Evolutionary conservation across 768 basidiomycete genomes (phyloP), one percentile per base, ranked within the genome.

Genomic region (Leccinum barrowsii): DNA sequence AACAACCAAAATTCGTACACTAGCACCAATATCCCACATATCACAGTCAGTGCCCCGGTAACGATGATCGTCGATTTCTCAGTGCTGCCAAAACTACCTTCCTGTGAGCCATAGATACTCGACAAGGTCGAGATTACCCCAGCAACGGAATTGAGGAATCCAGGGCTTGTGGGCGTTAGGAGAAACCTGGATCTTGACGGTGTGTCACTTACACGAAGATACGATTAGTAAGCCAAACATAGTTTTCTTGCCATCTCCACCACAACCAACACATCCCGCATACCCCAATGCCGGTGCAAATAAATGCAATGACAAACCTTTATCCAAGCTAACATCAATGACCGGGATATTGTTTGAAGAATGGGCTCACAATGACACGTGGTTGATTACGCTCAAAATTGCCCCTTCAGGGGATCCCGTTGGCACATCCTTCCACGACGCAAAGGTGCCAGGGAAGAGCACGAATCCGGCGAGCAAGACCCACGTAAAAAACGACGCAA

Each of bases 401-500:
- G 65, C 52, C 22, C 68, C 68, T 49, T 71, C 70, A 6, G 78
- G 60, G 10, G 72, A 73, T 54, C 68, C 58, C 64, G 69, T 13
- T 50, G 64, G 60, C 26, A 47, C 40, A 12, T 61, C 17, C 17
- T 63, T 37, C 70, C 79, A 74, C 54, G 78, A 83, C 10, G 78
- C 75, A 67, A 86, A 86, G 7, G 85, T 85, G 52, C 83, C 81
- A 2, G 85, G 85, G 60, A 86, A 84, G 28, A 86, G 73, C 17
- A 86, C 72, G 65, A 86, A 86, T 7, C 84, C 84, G 8, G 84
- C 84, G 22, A 86, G 73, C 53, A 85, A 64, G 55, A 86, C 77
- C 85, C 85, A 86, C 8, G 81, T 85, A 62, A 82, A 85, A 71
- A 86, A 85, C 7, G 75, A 76, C 2, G 81, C 78, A n/a, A 79